A percentile compares a stretch with the other conserved stretches of the same genome.
phyloP scores from a whole-genome alignment of 176 grass and related monocot species.

The Juncus inflexus region DNA sequence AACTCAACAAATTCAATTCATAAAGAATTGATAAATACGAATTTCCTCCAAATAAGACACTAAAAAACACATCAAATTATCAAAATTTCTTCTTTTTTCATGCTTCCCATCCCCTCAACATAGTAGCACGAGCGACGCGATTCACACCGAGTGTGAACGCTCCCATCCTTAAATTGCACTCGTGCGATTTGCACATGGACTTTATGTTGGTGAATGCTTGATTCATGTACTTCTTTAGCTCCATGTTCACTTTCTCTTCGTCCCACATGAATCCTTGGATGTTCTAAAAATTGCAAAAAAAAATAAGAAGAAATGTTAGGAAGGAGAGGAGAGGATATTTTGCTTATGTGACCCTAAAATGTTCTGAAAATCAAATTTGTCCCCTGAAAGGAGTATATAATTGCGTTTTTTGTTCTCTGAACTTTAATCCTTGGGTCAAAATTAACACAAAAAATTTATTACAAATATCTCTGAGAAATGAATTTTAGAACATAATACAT shows the following conservation, averaged over 20 bases:
- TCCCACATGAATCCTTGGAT: conserved; percentile 99
- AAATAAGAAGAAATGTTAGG: not conserved
- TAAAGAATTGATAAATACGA: not conserved
- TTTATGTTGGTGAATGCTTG: conserved; percentile 72
- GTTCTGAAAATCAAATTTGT: too few species aligned
- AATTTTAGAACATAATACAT: too few species aligned
- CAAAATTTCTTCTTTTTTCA: conserved; percentile 20
- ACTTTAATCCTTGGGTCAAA: too few species aligned
- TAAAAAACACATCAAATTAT: not conserved
- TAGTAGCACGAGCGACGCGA: conserved; percentile 80
- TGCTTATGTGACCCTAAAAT: too few species aligned
- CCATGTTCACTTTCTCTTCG: conserved; percentile 90
- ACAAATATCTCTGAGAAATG: too few species aligned
- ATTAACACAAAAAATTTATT: too few species aligned
- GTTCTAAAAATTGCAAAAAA: conserved; percentile 46
- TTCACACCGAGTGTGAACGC: conserved; percentile 92
- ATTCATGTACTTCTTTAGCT: conserved; percentile 94
- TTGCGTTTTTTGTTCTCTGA: too few species aligned
- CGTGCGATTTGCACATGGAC: conserved; percentile 71
- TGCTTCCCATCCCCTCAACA: conserved; percentile 93
- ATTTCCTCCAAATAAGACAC: not conserved
- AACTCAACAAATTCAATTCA: not conserved
- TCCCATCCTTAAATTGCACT: conserved; percentile 93
- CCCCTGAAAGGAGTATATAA: too few species aligned
- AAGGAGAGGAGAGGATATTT: too few species aligned